phyloP scores from a whole-genome alignment of 192 early-diverging fungal genomes.

The Backusella parvicylindrica region DNA sequence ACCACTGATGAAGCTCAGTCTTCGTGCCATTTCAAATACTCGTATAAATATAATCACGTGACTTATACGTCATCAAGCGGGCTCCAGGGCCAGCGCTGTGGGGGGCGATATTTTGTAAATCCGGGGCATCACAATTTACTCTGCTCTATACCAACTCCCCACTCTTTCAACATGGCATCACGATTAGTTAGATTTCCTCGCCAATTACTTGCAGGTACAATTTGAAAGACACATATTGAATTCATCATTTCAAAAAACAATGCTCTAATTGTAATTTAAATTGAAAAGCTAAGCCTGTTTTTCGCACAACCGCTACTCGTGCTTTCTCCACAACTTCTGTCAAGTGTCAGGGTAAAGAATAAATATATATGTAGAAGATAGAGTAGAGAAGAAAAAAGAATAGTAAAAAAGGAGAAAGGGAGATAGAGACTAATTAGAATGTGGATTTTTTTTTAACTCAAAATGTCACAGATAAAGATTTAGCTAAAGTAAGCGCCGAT shows the following conservation, averaged over 20 bases:
- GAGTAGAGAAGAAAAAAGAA: neutral
- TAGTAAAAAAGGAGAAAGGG: neutral
- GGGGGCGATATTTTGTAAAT: constrained; percentile 4
- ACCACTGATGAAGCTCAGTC: no score
- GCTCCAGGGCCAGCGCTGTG: neutral
- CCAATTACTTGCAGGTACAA: constrained; percentile 11
- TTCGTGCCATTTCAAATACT: no score
- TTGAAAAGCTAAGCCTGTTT: constrained; percentile 13
- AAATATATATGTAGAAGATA: no score
- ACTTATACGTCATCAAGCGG: neutral
- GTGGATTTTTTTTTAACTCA: neutral
- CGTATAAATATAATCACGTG: neutral
- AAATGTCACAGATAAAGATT: neutral
- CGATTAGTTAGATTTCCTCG: constrained; percentile 12
- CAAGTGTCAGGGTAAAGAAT: constrained; percentile 20
- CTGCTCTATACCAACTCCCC: constrained; percentile 11
- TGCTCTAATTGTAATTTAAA: neutral
- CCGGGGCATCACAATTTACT: neutral
- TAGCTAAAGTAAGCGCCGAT: constrained; percentile 23
- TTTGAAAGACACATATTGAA: neutral
- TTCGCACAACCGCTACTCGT: constrained; percentile 15
- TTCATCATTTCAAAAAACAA: neutral
- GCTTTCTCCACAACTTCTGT: constrained; percentile 9
- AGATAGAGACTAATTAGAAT: neutral
- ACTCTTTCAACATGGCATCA: constrained; percentile 11